These are phyloP conservation scores for Diaporthe sp. DNA, from an alignment of 2,329 filamentous ascomycete species.

Conservation along the genomic window DNA sequence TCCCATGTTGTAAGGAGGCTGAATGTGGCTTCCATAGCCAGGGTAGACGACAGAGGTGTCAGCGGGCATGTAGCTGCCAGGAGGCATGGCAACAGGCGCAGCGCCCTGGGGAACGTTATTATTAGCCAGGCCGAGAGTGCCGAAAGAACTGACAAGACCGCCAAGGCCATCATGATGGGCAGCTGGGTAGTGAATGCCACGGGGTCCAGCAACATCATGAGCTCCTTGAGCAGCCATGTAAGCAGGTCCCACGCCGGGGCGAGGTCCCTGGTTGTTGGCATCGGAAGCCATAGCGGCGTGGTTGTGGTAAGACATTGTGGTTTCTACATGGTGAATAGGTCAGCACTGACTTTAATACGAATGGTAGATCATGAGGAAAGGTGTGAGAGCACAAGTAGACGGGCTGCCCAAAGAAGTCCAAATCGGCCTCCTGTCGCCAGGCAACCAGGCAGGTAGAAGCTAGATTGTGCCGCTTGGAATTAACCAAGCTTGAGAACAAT, in stretches of 20 bases:
- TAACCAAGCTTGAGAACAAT: too few relatives aligned
- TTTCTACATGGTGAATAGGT: conserved; percentile 34
- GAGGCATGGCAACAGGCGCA: conserved; percentile 42
- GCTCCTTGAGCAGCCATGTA: conserved; percentile 45
- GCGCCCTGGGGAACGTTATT: conserved; percentile 44
- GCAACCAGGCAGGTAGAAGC: too few relatives aligned
- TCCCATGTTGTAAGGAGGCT: conserved; percentile 37
- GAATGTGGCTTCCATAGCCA: conserved; percentile 41
- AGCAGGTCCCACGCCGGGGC: conserved; percentile 41
- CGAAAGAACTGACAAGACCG: conserved; percentile 43
- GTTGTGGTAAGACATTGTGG: conserved; percentile 46
- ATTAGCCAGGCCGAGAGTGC: conserved; percentile 41
- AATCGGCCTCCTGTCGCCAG: background rate
- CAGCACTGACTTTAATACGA: conserved; percentile 10
- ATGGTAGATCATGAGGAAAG: background rate
- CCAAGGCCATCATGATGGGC: conserved; percentile 42
- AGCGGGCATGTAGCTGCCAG: conserved; percentile 44
- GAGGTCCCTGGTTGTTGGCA: conserved; percentile 41
- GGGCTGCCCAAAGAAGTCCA: background rate
- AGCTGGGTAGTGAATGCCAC: conserved; percentile 45
- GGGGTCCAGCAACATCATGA: conserved; percentile 44
- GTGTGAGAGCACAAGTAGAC: background rate
- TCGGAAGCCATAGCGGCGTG: conserved; percentile 45
- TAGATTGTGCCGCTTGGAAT: background rate
- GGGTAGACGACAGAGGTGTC: conserved; percentile 44